These are phyloP conservation scores for Alternaria hordeiaustralica DNA, from an alignment of 2,329 filamentous ascomycete genomes.

Conservation along the genomic window DNA sequence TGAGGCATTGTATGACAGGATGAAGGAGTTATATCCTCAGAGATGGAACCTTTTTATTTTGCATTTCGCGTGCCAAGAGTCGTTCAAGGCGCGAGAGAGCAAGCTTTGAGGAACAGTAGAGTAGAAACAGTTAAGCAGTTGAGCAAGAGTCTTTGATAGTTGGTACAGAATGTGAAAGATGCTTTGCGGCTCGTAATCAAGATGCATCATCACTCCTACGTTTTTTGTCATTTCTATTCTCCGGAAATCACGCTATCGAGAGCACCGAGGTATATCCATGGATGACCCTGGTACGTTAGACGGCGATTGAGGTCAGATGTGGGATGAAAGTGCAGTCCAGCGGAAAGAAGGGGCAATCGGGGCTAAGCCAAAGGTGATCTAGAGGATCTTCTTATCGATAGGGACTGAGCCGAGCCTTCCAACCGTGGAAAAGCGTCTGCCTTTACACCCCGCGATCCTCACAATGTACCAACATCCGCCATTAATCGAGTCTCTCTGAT, in stretches of 20 bases:
- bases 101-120: neutral
- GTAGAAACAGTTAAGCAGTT: neutral
- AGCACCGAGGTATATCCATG: neutral
- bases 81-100: neutral
- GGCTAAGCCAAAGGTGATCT: too few relatives aligned
- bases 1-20: neutral
- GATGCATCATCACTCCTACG: neutral
- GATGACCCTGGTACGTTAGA: too few relatives aligned
- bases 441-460: too few relatives aligned
- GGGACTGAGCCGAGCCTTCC: too few relatives aligned
- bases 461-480: too few relatives aligned
- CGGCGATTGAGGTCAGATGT: too few relatives aligned
- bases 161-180: neutral
- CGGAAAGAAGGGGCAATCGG: too few relatives aligned
- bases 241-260: too few relatives aligned
- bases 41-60: neutral
- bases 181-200: neutral
- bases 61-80: neutral
- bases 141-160: neutral
- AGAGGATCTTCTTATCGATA: too few relatives aligned
- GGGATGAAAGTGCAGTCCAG: too few relatives aligned
- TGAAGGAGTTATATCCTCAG: neutral
- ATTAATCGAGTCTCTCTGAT: too few relatives aligned
- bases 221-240: neutral
- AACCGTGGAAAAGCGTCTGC: too few relatives aligned